A percentile compares a stretch with the other conserved stretches of the same genome.
Evolutionary conservation across 2,329 filamentous ascomycete genomes (phyloP).

Genomic region (Seiridium unicorne): DNA sequence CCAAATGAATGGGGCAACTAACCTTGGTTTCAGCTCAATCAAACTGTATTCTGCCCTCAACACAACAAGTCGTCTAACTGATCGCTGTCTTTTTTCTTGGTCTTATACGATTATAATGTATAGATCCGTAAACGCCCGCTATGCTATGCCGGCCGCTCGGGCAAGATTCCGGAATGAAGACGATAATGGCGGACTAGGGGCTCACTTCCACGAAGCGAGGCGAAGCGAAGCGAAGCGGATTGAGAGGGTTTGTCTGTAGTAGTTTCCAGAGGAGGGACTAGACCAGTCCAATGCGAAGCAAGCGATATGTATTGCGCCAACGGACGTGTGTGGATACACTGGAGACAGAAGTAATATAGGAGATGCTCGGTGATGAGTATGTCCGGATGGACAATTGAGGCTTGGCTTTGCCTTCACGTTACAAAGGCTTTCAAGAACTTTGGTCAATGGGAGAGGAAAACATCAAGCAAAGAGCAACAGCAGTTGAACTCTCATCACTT

Average conservation of each 20-base stretch:
- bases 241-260: background rate
- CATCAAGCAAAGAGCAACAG: background rate
- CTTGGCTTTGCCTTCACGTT: background rate
- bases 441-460: background rate
- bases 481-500: background rate
- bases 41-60: background rate
- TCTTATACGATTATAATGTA: background rate
- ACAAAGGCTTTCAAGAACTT: background rate
- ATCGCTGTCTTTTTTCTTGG: background rate
- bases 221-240: background rate
- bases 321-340: no score
- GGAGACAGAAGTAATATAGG: no score
- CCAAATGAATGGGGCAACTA: no score
- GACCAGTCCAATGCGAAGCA: no score
- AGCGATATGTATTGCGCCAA: no score
- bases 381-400: no score
- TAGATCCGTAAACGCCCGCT: conserved; percentile 1
- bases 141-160: background rate
- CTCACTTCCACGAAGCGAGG: background rate
- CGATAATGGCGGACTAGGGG: background rate
- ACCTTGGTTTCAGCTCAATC: background rate
- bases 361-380: no score
- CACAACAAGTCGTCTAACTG: no score
- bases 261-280: background rate
- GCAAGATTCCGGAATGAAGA: background rate